phyloP scores from a whole-genome alignment of 83 land plant species.

The Picea abies region DNA sequence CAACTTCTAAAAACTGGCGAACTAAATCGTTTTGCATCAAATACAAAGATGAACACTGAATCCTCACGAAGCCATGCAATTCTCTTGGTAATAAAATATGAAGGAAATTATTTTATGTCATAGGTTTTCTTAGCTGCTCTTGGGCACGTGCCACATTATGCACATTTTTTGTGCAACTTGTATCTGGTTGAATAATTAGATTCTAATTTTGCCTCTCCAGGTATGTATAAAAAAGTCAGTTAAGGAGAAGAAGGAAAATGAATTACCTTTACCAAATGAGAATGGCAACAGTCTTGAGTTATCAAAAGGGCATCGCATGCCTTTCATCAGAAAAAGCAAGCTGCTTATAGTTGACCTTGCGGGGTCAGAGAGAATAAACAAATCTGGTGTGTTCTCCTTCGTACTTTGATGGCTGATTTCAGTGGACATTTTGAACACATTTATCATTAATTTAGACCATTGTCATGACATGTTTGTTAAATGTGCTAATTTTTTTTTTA shows the following conservation, averaged over 20 bases:
- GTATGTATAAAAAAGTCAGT: slow-evolving; percentile 49
- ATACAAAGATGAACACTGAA: slow-evolving; percentile 68
- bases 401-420: not conserved
- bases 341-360: slow-evolving; percentile 76
- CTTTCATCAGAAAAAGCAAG: slow-evolving; percentile 63
- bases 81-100: slow-evolving; percentile 43
- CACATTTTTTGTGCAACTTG: no score
- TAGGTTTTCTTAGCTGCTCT: no score
- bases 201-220: slow-evolving; percentile 22
- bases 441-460: no score
- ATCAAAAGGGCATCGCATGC: slow-evolving; percentile 22
- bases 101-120: no score
- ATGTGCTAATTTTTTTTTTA: no score
- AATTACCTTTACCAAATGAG: slow-evolving; percentile 18
- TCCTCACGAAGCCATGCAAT: slow-evolving; percentile 82
- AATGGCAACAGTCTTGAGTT: slow-evolving; percentile 14
- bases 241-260: slow-evolving; percentile 27
- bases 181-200: no score
- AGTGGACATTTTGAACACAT: not conserved
- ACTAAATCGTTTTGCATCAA: slow-evolving; percentile 61
- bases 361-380: slow-evolving; percentile 71
- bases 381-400: slow-evolving; percentile 53
- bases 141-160: no score
- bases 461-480: no score
- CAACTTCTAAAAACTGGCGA: slow-evolving; percentile 57